These are phyloP conservation scores for Lichtheimia corymbifera DNA, from an alignment of 371 early-diverging fungal species.

Conservation along the genomic window DNA sequence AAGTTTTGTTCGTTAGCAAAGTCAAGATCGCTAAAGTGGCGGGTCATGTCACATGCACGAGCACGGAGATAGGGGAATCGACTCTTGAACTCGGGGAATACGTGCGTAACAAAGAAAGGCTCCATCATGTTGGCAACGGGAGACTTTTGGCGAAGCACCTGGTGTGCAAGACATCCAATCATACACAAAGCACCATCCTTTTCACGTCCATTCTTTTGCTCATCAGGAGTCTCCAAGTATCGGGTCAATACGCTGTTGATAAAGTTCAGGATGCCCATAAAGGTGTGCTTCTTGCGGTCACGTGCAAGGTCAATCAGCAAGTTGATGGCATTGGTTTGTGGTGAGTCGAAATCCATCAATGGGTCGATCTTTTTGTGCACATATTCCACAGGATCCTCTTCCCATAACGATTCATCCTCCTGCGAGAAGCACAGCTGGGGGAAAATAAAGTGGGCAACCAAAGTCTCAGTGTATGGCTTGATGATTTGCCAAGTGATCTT, in stretches of 20 bases:
- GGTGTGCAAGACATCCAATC: slow-evolving; percentile 69
- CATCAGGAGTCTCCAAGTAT: slow-evolving; percentile 57
- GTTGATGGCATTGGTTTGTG: slow-evolving; percentile 65
- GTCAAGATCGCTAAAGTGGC: slow-evolving; percentile 43
- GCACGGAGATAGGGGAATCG: slow-evolving; percentile 79
- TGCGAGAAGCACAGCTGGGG: slow-evolving; percentile 84
- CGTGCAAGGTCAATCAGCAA: slow-evolving; percentile 75
- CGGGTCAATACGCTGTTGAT: slow-evolving; percentile 68
- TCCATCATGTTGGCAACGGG: slow-evolving; percentile 71
- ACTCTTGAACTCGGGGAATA: slow-evolving; percentile 86
- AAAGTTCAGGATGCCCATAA: slow-evolving; percentile 74
- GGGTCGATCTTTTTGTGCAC: slow-evolving; percentile 84
- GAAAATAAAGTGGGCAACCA: slow-evolving; percentile 84
- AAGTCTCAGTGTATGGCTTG: slow-evolving; percentile 75
- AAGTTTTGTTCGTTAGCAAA: slow-evolving; percentile 50
- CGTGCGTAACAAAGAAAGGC: slow-evolving; percentile 75
- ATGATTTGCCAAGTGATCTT: slow-evolving; percentile 86
- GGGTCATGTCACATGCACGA: slow-evolving; percentile 49
- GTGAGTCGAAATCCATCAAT: slow-evolving; percentile 76
- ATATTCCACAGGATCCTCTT: slow-evolving; percentile 88
- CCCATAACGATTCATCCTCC: slow-evolving; percentile 88
- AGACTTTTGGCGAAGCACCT: slow-evolving; percentile 66
- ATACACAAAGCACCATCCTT: slow-evolving; percentile 91
- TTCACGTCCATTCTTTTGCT: slow-evolving; percentile 68
- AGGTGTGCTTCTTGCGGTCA: slow-evolving; percentile 75